Conservation (phyloP, 306 rosid species). For the Lathyrus sativus region DNA sequence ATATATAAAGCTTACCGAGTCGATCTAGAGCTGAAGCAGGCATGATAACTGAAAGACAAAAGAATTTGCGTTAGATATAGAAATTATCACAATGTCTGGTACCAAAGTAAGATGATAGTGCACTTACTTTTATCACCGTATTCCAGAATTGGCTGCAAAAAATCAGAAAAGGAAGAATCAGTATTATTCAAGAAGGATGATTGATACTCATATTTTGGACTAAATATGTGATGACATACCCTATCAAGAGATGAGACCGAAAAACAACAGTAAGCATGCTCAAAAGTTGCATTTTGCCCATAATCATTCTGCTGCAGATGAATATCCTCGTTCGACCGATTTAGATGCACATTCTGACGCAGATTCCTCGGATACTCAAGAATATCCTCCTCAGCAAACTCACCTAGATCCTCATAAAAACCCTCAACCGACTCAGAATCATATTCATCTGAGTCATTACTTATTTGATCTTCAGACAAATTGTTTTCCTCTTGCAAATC, state of each 20-base stretch:
- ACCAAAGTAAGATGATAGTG: not conserved
- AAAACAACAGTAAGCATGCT: no score
- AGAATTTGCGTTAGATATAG: slow-evolving; percentile 10
- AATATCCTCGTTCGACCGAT: not conserved
- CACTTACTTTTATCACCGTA: slow-evolving; percentile 58
- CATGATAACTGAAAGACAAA: slow-evolving; percentile 56
- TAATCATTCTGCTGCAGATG: no score
- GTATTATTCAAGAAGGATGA: no score
- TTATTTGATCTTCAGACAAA: not conserved
- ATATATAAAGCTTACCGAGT: slow-evolving; percentile 46
- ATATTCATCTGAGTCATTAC: not conserved
- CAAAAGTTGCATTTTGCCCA: not conserved
- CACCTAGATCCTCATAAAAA: not conserved
- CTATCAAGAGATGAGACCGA: no score
- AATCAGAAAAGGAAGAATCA: not conserved
- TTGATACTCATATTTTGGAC: no score
- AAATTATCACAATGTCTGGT: slow-evolving; percentile 2
- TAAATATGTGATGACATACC: no score
- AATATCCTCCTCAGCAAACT: slow-evolving; percentile 4
- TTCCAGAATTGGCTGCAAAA: slow-evolving; percentile 52
- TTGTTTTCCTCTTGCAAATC: not conserved
- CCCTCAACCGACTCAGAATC: not conserved
- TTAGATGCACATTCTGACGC: not conserved
- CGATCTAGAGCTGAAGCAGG: slow-evolving; percentile 55
- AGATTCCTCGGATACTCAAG: no score